phyloP scores from a whole-genome alignment of 441 rosid species.

The Gossypium gossypioides region DNA sequence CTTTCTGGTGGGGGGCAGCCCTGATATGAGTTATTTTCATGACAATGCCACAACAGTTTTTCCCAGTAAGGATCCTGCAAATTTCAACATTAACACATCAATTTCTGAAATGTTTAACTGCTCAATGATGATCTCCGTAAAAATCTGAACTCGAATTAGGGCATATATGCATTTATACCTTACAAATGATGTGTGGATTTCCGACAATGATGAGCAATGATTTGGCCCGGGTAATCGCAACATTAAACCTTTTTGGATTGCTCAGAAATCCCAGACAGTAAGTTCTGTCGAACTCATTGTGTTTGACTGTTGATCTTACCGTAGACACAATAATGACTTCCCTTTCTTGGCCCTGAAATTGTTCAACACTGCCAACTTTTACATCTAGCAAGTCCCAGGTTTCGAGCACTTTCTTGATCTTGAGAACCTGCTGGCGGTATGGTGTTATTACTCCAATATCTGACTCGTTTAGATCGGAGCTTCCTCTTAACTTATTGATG shows the following conservation, averaged over 20 bases:
- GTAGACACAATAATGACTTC: constrained; percentile 56
- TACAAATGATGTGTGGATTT: constrained; percentile 53
- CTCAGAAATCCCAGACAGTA: constrained; percentile 56
- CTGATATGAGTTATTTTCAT: constrained; percentile 27
- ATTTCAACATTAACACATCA: neutral
- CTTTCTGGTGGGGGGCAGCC: constrained; percentile 32
- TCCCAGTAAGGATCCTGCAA: constrained; percentile 35
- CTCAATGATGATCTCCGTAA: neutral
- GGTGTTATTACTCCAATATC: constrained; percentile 66
- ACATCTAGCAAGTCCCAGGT: constrained; percentile 28
- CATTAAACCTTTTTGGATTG: constrained; percentile 64
- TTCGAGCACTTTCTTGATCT: constrained; percentile 43
- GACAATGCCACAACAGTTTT: constrained; percentile 32
- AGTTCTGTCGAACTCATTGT: constrained; percentile 46
- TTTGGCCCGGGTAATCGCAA: constrained; percentile 52
- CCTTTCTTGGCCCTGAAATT: constrained; percentile 69
- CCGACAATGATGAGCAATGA: constrained; percentile 49
- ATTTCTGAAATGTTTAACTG: neutral
- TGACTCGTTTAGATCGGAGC: constrained; percentile 29
- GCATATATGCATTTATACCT: constrained; percentile 29
- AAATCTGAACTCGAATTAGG: neutral
- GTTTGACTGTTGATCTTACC: constrained; percentile 53
- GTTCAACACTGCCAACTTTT: constrained; percentile 70
- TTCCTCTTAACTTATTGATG: constrained; percentile 27
- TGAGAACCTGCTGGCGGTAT: constrained; percentile 55